A percentile compares a stretch with the other conserved stretches of the same genome.
Conservation (phyloP, 2,329 filamentous ascomycete genomes). For the Neofusicoccum sp. region DNA sequence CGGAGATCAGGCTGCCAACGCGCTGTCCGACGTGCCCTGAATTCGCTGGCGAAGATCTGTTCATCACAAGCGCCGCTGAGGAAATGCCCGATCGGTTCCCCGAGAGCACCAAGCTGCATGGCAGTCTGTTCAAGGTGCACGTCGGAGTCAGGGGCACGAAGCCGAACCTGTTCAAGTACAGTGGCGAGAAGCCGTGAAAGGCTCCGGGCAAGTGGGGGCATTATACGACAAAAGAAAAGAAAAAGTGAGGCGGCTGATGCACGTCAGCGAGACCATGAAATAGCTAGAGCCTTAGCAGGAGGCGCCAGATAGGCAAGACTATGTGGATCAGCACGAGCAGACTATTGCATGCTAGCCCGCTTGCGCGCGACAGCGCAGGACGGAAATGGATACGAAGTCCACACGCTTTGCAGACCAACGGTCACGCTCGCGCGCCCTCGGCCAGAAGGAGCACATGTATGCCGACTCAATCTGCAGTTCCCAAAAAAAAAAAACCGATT, state of each 20-base stretch:
- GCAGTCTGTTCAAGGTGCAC: constrained; percentile 71
- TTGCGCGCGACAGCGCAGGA: neutral
- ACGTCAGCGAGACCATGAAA: neutral
- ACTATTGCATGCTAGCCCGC: neutral
- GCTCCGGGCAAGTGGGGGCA: constrained; percentile 8
- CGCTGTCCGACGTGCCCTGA: constrained; percentile 76
- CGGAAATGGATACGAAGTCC: neutral
- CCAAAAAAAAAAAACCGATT: neutral
- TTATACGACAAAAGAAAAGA: constrained; percentile 2
- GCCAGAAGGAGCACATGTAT: neutral
- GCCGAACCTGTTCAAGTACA: constrained; percentile 32
- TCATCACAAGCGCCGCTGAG: constrained; percentile 77
- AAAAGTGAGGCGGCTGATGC: constrained; percentile 9
- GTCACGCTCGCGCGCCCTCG: neutral
- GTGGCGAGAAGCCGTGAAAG: constrained; percentile 8
- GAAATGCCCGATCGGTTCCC: constrained; percentile 62
- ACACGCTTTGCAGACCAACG: neutral
- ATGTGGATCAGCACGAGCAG: constrained; percentile 4
- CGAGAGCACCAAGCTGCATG: constrained; percentile 62
- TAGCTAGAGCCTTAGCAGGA: neutral
- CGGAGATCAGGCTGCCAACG: constrained; percentile 74
- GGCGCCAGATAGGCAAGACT: neutral
- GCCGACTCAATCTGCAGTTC: constrained; percentile 10
- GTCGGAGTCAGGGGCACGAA: constrained; percentile 65
- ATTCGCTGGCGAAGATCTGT: constrained; percentile 71